phyloP scores from a whole-genome alignment of 495 filamentous ascomycete genomes.

The Lasiosphaeria hispida region DNA sequence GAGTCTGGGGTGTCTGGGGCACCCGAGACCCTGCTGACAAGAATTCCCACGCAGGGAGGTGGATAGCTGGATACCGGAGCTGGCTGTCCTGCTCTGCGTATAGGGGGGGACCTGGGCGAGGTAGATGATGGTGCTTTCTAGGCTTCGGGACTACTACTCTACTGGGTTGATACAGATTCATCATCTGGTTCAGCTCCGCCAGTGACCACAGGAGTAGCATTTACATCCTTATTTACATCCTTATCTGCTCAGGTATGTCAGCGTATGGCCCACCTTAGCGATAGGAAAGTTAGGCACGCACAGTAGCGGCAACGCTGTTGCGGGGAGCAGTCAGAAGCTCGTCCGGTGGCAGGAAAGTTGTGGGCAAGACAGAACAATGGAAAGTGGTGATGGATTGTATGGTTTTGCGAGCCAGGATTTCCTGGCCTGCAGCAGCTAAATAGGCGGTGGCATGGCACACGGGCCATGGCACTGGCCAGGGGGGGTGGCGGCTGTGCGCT shows the following conservation, averaged over 20 bases:
- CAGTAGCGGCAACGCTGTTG: conserved; percentile 21
- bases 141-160: too few species aligned
- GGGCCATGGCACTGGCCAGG: too few species aligned
- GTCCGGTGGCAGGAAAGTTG: conserved; percentile 20
- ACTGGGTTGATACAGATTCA: too few species aligned
- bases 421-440: too few species aligned
- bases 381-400: too few species aligned
- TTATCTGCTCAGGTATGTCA: conserved; percentile 23
- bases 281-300: conserved; percentile 25
- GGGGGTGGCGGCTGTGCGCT: too few species aligned
- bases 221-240: conserved; percentile 18
- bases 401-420: too few species aligned
- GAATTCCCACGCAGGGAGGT: neutral
- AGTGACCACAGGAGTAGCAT: conserved; percentile 9
- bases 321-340: conserved; percentile 15
- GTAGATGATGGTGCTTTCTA: too few species aligned
- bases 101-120: too few species aligned
- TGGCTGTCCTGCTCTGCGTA: neutral
- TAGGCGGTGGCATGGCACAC: too few species aligned
- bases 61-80: neutral
- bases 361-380: too few species aligned
- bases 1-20: neutral
- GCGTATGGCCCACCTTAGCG: conserved; percentile 10
- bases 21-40: neutral
- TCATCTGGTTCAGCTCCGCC: too few species aligned